Conservation (phyloP, 1,139 yeast species). For the Nakaseomyces kungkrabaensis region DNA sequence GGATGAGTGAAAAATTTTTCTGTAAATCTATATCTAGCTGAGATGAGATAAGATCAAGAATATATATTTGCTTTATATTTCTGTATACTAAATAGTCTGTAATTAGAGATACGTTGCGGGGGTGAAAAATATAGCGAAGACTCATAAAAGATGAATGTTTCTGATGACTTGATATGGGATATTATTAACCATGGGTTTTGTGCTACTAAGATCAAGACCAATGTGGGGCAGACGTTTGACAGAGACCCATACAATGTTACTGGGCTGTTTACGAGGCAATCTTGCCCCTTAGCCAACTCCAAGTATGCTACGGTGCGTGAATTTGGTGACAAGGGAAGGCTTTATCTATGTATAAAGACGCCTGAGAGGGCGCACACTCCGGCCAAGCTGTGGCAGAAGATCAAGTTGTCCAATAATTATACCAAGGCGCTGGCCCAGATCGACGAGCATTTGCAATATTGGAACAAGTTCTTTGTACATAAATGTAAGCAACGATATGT, state of each 20-base stretch:
- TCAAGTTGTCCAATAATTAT: constrained; percentile 79
- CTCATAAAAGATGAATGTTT: constrained; percentile 8
- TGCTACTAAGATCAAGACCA: constrained; percentile 74
- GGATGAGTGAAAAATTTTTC: too few species aligned
- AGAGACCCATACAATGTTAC: constrained; percentile 82
- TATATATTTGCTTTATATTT: background rate
- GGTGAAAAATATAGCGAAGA: too few species aligned
- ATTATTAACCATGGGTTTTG: constrained; percentile 84
- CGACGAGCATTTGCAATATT: constrained; percentile 75
- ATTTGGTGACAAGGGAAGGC: constrained; percentile 66
- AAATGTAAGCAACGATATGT: constrained; percentile 94
- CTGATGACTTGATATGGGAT: constrained; percentile 72
- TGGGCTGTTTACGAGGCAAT: constrained; percentile 84
- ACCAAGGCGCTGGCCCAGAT: constrained; percentile 78
- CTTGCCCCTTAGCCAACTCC: constrained; percentile 96
- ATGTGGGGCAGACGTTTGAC: constrained; percentile 73
- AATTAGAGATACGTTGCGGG: too few species aligned
- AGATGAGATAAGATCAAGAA: too few species aligned
- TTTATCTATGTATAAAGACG: constrained; percentile 90
- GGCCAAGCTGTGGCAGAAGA: constrained; percentile 86
- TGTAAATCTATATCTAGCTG: too few species aligned
- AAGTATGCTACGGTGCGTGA: constrained; percentile 85
- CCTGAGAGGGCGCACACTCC: constrained; percentile 97
- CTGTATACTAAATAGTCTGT: too few species aligned
- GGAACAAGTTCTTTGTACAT: constrained; percentile 87